These are phyloP conservation scores for Leersia perrieri DNA, from an alignment of 176 grass and related monocot genomes.

Conservation along the genomic window DNA sequence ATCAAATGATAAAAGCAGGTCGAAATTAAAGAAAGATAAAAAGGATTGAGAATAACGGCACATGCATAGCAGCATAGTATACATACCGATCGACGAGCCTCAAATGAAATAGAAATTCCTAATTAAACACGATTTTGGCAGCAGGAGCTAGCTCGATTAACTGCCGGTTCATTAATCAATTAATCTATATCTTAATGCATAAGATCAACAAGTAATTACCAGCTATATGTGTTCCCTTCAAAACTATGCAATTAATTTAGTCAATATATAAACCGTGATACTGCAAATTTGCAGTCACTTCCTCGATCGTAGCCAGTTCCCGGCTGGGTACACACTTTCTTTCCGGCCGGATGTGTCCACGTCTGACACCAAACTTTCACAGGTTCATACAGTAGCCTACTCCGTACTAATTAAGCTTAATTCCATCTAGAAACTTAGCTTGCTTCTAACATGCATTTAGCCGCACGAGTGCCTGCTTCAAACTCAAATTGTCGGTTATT, in stretches of 20 bases:
- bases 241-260: neutral
- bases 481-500: neutral
- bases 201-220: neutral
- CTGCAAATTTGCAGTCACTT: neutral
- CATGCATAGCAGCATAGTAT: neutral
- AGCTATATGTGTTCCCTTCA: neutral
- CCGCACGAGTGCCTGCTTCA: neutral
- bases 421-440: slow-evolving; percentile 4
- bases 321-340: neutral
- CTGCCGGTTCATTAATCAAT: neutral
- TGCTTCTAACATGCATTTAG: neutral
- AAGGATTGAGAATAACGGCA: neutral
- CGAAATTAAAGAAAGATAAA: neutral
- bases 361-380: slow-evolving; percentile 29
- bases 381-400: neutral
- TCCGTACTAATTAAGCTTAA: neutral
- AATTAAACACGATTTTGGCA: neutral
- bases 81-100: neutral
- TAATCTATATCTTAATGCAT: neutral
- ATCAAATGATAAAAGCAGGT: neutral
- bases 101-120: neutral
- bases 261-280: neutral
- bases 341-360: slow-evolving; percentile 9
- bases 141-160: neutral
- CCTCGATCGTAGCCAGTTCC: neutral